Evolutionary conservation across 495 filamentous ascomycete genomes (phyloP).

Genomic region (Aspergillus homomorphus): DNA sequence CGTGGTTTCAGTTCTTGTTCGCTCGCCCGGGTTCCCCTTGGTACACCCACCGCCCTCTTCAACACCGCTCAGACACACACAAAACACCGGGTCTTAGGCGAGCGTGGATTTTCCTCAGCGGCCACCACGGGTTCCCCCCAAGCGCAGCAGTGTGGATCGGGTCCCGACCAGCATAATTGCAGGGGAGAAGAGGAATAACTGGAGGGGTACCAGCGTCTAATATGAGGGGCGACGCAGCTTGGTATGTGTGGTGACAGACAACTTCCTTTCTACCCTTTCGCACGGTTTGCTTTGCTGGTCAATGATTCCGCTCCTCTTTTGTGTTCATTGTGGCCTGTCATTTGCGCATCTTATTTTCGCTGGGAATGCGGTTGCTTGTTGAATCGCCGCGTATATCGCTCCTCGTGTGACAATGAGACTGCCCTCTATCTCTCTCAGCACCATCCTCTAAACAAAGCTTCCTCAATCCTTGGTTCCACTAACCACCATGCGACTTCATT

Average conservation of each 20-base stretch:
- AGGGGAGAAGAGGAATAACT: constrained; percentile 2
- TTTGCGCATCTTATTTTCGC: background rate
- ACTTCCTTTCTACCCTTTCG: constrained; percentile 4
- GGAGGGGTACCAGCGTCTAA: constrained; percentile 10
- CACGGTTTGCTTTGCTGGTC: background rate
- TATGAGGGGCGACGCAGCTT: constrained; percentile 20
- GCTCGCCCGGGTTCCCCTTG: background rate
- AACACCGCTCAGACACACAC: constrained; percentile 4
- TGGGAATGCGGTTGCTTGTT: background rate
- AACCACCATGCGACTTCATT: constrained; percentile 11
- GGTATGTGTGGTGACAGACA: constrained; percentile 21
- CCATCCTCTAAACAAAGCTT: background rate
- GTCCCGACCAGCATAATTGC: background rate
- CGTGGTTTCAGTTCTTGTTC: constrained; percentile 6
- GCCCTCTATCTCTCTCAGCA: background rate
- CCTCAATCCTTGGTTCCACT: constrained; percentile 14
- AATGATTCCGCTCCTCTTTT: background rate
- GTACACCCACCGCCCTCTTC: constrained; percentile 6
- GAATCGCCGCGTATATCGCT: background rate
- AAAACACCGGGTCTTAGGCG: constrained; percentile 2
- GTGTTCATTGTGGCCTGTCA: background rate
- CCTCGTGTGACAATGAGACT: background rate
- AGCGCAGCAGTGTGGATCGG: background rate
- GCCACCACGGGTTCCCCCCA: background rate
- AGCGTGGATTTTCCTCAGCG: background rate